These are phyloP conservation scores for Pichia insulana DNA, from an alignment of 805 yeast genomes.

Conservation along the genomic window DNA sequence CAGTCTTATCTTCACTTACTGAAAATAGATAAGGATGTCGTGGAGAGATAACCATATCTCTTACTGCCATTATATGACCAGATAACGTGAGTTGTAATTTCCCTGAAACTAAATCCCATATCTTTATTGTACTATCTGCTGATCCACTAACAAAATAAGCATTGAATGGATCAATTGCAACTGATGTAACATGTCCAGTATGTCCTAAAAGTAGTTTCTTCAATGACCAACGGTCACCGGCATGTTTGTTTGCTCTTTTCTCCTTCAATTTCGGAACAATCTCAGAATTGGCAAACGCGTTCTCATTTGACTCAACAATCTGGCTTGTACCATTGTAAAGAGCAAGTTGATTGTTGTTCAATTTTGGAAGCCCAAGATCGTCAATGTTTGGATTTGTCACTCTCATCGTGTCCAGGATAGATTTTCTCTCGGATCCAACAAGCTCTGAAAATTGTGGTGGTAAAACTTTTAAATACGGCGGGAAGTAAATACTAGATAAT, in stretches of 20 bases:
- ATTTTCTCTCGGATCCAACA: slow-evolving; percentile 8
- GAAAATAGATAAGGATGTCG: slow-evolving; percentile 84
- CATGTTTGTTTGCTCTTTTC: slow-evolving; percentile 5
- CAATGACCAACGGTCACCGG: slow-evolving; percentile 51
- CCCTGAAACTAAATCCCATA: slow-evolving; percentile 82
- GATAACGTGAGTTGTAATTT: slow-evolving; percentile 65
- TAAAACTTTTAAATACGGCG: slow-evolving; percentile 7
- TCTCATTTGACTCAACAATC: slow-evolving; percentile 9
- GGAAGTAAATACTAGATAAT: slow-evolving; percentile 5
- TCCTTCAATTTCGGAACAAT: slow-evolving; percentile 17
- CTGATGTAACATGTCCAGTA: slow-evolving; percentile 84
- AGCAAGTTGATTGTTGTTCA: slow-evolving; percentile 9
- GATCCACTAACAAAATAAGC: slow-evolving; percentile 91
- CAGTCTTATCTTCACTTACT: slow-evolving; percentile 88
- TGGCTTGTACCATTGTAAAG: slow-evolving; percentile 3
- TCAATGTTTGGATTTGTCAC: slow-evolving; percentile 4
- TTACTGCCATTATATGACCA: slow-evolving; percentile 86
- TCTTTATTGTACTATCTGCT: slow-evolving; percentile 76
- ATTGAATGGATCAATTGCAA: slow-evolving; percentile 78
- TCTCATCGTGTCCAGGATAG: slow-evolving; percentile 18
- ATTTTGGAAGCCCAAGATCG: slow-evolving; percentile 10
- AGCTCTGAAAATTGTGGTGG: slow-evolving; percentile 11
- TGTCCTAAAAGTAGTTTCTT: slow-evolving; percentile 78
- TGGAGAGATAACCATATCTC: slow-evolving; percentile 64
- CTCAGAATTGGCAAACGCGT: slow-evolving; percentile 19